A percentile compares a stretch with the other conserved stretches of the same genome.
phyloP scores from a whole-genome alignment of 2,329 filamentous ascomycete species.

The Coniochaeta sp. region DNA sequence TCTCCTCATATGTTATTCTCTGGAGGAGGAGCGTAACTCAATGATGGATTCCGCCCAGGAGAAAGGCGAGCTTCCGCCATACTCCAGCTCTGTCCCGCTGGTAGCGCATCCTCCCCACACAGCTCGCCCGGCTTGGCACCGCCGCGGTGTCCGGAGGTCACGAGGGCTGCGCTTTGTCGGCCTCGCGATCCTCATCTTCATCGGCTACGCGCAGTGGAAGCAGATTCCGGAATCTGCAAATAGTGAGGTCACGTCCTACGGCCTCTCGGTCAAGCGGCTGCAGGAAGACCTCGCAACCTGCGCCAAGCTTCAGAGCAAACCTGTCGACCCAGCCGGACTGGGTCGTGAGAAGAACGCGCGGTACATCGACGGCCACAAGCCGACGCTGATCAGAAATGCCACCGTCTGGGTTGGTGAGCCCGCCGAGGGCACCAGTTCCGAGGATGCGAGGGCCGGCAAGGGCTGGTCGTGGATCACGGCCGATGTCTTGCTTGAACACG shows the following conservation, averaged over 20 bases:
- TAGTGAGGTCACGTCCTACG: slow-evolving; percentile 16
- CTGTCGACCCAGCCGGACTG: slow-evolving; percentile 45
- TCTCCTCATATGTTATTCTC: neutral
- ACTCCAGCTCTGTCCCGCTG: slow-evolving; percentile 25
- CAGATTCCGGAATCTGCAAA: slow-evolving; percentile 20
- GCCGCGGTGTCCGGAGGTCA: slow-evolving; percentile 29
- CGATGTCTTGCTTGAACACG: slow-evolving; percentile 54
- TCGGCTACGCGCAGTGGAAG: slow-evolving; percentile 35
- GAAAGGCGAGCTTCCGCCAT: slow-evolving; percentile 34
- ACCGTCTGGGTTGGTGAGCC: slow-evolving; percentile 61
- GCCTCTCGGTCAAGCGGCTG: slow-evolving; percentile 45
- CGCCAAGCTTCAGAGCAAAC: slow-evolving; percentile 43
- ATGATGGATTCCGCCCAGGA: slow-evolving; percentile 15
- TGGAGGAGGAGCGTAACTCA: neutral
- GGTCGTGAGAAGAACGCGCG: slow-evolving; percentile 54
- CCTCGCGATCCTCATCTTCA: slow-evolving; percentile 41
- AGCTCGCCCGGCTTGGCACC: slow-evolving; percentile 15
- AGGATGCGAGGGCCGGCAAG: slow-evolving; percentile 48
- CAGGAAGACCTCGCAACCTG: slow-evolving; percentile 48
- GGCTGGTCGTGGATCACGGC: slow-evolving; percentile 52
- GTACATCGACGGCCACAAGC: slow-evolving; percentile 48
- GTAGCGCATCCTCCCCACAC: slow-evolving; percentile 9
- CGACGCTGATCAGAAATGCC: slow-evolving; percentile 59
- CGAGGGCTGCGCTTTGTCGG: slow-evolving; percentile 33
- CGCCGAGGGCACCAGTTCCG: slow-evolving; percentile 36